Evolutionary conservation across 441 rosid genomes (phyloP), one percentile per base, ranked within the genome.

Genomic region (Populus hybrid): DNA sequence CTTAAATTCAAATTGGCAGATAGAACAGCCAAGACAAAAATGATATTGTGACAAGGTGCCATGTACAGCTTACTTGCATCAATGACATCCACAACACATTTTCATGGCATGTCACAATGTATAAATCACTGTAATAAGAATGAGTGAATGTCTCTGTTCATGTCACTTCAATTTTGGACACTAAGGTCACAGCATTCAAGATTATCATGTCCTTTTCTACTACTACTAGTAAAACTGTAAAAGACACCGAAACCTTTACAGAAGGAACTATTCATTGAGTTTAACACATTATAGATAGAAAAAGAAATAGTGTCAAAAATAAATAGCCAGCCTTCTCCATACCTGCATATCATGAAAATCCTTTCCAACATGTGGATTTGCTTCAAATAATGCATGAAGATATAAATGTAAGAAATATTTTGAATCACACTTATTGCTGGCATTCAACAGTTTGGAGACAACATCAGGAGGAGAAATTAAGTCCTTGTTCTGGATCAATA

Each of bases 281-380:
- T 70, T 66, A 69, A 68, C 61, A 66, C 11, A 36, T 11, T 20
- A 68, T 32, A 59, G 28, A 23, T 63, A 63, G 28, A 63, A 21
- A 34, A 23, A 72, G 66, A 71, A 63, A 2, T 30, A 21, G 26
- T 20, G 35, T 21, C 20, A 21, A 34, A 3, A 59, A 35, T 5
- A 12, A 70, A 23, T 66, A 73, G 63, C 24, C 1, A 3, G 69
- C 16, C 28, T 32, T 26, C 61, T 53, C 32, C 77, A 74, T 86
- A 93, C 99, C 99, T 93, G 99, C 95, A 97, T 89, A 86, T 94
- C 98, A 84, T 94, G 99, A 86, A 86, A 94, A 80, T 94, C 99
- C 84, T 81, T 94, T 81, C 99, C 99, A 61, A 86, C 87, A 84
- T 93, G 89, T 42, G 91, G 94, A 82, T 88, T 89, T 74, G 84